Evolutionary conservation across 768 basidiomycete genomes (phyloP), one percentile per base, ranked within the genome.

Genomic region (Suillus subaureus): DNA sequence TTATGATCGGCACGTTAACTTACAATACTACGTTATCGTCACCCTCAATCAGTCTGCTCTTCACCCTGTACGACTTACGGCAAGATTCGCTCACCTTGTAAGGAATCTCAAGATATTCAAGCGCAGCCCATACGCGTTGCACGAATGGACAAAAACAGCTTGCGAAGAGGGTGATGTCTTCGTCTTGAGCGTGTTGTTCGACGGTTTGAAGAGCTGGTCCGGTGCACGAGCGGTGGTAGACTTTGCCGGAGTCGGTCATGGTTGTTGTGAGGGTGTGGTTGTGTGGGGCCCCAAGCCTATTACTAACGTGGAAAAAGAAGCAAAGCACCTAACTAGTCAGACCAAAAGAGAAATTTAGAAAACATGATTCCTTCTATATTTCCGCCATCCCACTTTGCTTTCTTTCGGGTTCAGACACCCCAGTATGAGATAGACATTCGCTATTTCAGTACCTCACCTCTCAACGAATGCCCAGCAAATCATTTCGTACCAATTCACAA

Each of bases 131-230:
- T 2, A 86, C 90, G 18, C 93, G 82, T 74, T 94, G 92, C 2
- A 93, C 92, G 72, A 93, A 94, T 0, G 91, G 91, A 72, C 91
- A 93, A 71, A 92, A 92, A 72, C 89, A 92, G 61, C 85, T 83
- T 11, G 81, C 87, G 68, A 92, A 93, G 28, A 94, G 80, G 0
- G 85, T 89, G 67, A 91, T 86, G 61, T 87, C 83, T 70, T 82
- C 75, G 3, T 82, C 78, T 16, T 67, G 70, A 26, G 73, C 64
- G 45, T 90, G 91, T 0, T 73, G 76, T 28, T 85, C 75, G 18
- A 82, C 87, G 0, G 89, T 92, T 3, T 81, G 77, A 23, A 89
- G 78, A 0, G 91, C 91, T 7, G 70, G 71, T 13, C 85, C 85
- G 0, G 83, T 84, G 67, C 80, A 81, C 21, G 75, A 64, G 0